Base-by-base conservation (phyloP, 163 green algal species). In the Volvox carteri region DNA sequence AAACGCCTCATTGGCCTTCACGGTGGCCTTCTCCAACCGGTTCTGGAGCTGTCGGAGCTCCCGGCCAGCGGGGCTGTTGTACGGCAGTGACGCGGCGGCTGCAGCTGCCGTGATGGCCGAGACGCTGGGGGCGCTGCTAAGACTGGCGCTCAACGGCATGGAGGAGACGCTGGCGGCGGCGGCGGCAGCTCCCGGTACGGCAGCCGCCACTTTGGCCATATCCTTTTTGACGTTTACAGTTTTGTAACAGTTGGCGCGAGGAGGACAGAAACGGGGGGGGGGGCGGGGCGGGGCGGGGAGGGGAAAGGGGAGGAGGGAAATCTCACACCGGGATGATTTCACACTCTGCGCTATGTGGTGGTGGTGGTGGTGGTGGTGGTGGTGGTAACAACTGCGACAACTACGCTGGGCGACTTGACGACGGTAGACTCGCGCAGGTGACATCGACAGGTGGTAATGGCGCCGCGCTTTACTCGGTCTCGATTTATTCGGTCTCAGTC, bases 1-100 rank as follows among this genome's bases (percentile, higher is more conserved):
- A 58, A 90, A 86, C 37, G 94, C 94, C 93, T 96, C 94, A 83
- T 95, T 95, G 67, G 90, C 92, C 83, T 96, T 96, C 19, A 96
- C 68, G 9, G 90, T 72, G 1, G 94, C 94, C 90, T 96, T 96
- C 42, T 95, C 92, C 65, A 96, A 85, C 37, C 92, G 85, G 90
- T 96, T 96, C 89, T 95, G 91, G 50, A 96, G 86, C 86, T 92
- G 76, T 19, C 94, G 90, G 33, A 95, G 92, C 78, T 88, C 80
- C 8, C 90, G 78, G 33, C 58, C 89, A 23, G 85, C 79, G 21
- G 91, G 76, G 60, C 48, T 90, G 88, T 91, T 91, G 65, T 88
- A 37, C 4, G 77, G 44, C 30, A 87, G 42, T 18, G 60, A 8
- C 3, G 78, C 56, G 41, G 58, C 48, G 41, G 56, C 78, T 23